phyloP scores from a whole-genome alignment of 164 flowering plant genomes.

The Warburgia ugandensis region DNA sequence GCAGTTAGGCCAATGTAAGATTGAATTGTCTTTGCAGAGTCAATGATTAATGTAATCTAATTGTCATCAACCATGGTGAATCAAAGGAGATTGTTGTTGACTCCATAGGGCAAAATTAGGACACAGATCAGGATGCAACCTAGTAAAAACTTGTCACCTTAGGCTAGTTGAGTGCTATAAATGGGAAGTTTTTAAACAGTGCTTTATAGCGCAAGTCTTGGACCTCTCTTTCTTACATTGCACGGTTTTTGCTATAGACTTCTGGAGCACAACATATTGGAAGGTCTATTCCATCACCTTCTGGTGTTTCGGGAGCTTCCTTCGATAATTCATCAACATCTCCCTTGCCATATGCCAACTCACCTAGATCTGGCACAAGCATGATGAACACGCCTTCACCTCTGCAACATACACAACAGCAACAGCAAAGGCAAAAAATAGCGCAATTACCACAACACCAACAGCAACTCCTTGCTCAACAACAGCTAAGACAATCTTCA shows the following conservation, averaged over 20 bases:
- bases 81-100: no score
- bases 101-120: no score
- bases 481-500: conserved; percentile 69
- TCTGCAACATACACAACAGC: conserved; percentile 69
- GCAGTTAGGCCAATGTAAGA: no score
- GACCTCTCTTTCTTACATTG: background rate
- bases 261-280: conserved; percentile 72
- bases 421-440: conserved; percentile 63
- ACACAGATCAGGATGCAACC: no score
- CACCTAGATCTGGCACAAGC: conserved; percentile 76
- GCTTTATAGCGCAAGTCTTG: no score
- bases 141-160: no score
- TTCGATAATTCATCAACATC: conserved; percentile 73
- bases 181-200: no score
- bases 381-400: conserved; percentile 95
- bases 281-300: conserved; percentile 89
- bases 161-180: no score
- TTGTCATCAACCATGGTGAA: no score
- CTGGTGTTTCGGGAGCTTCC: conserved; percentile 45
- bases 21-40: no score
- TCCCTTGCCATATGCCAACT: conserved; percentile 85
- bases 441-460: conserved; percentile 67
- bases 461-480: conserved; percentile 81
- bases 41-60: no score
- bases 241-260: conserved; percentile 28